Evolutionary conservation across 306 rosid species (phyloP).

Genomic region (Acacia crassicarpa): DNA sequence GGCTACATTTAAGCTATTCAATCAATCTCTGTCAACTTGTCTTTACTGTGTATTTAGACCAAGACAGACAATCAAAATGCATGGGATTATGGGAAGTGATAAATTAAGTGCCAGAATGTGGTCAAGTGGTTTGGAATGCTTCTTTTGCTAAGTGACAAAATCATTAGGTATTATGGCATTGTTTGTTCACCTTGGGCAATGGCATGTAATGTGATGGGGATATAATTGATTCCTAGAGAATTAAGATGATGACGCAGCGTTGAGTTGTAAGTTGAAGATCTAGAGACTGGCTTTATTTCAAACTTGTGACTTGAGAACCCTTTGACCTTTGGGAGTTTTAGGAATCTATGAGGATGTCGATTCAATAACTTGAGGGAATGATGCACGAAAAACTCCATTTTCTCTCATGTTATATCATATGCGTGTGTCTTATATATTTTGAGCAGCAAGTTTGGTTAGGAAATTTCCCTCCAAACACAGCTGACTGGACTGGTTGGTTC

Average conservation of each 20-base stretch:
- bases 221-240: not conserved
- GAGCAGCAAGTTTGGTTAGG: not conserved
- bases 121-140: not conserved
- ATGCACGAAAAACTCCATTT: not conserved
- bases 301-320: not conserved
- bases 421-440: not conserved
- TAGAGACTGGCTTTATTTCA: not conserved
- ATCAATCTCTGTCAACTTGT: not conserved
- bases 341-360: not conserved
- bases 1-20: not conserved
- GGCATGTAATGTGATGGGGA: not conserved
- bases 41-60: not conserved
- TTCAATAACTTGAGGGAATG: not conserved
- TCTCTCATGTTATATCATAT: not conserved
- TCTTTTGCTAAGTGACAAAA: not conserved
- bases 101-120: not conserved
- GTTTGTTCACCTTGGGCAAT: not conserved
- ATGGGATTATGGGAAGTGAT: not conserved
- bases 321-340: not conserved
- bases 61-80: not conserved
- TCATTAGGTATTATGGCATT: not conserved
- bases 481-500: not conserved
- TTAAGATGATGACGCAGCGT: not conserved
- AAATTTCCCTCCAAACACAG: not conserved
- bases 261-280: not conserved